Evolutionary conservation across 768 basidiomycete genomes (phyloP), one percentile per base, ranked within the genome.

Genomic region (Hericium coralloides): DNA sequence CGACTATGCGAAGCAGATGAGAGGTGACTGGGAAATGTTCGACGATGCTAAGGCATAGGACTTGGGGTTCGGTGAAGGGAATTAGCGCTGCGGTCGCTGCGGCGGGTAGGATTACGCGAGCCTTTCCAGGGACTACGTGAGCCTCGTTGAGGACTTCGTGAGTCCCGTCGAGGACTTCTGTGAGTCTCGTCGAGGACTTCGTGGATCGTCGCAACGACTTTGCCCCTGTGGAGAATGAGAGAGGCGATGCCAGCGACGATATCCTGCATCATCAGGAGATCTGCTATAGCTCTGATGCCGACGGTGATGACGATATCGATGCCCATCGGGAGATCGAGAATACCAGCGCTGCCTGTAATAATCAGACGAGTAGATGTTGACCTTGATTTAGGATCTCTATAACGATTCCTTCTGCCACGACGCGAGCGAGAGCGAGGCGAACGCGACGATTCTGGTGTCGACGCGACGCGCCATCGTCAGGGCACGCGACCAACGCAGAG

Each of bases 371-470:
- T 45, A 45, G 43, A 45, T 20, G 17, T 45, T 10, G 43, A 45
- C 17, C 43, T n/a, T 45, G 39, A 41, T 14, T n/a, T 8, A 45
- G 43, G 43, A 2, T n/a, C n/a, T 20, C 43, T 17, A 17, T 45
- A 45, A 18, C 18, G 43, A 17, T 45, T 2, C 20, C 43, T 45
- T n/a, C 43, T n/a, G 25, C 17, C 20, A 23, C 49, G 22, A 31
- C 4, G 15, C 2, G 51, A 38, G 36, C 51, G 45, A 49, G 55
- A 57, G 22, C 52, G 56, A 57, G 55, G 55, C 8, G 45, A 31
- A 36, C 38, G 31, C 17, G 45, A 57, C 18, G 39, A 49, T 4
- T 51, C 53, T 26, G 31, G 49, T 4, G 53, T 53, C 14, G 48
- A 9, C 39, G 54, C 37, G 59, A 43, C 18, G 52, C 58, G 7